Evolutionary conservation across 2,329 filamentous ascomycete genomes (phyloP).

Genomic region (Zymoseptoria tritici): DNA sequence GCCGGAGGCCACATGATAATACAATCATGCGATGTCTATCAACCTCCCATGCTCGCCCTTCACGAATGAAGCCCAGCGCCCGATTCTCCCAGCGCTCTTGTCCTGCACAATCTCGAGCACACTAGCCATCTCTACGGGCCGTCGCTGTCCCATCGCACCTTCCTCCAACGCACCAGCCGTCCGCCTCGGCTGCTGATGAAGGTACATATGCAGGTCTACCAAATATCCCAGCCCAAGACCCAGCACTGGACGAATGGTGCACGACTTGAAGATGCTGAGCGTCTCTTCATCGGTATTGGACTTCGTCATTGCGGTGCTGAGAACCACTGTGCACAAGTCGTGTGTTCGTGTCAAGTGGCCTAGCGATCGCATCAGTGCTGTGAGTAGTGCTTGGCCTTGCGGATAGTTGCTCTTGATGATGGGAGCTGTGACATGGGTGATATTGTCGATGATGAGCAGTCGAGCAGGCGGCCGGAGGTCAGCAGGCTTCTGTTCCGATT

Average conservation of each 20-base stretch:
- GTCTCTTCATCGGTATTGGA: slow-evolving; percentile 16
- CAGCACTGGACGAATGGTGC: slow-evolving; percentile 31
- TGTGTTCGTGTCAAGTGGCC: slow-evolving; percentile 32
- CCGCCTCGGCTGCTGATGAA: slow-evolving; percentile 30
- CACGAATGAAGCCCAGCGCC: slow-evolving; percentile 32
- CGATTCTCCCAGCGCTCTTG: slow-evolving; percentile 30
- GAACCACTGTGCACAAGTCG: slow-evolving; percentile 30
- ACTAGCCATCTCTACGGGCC: slow-evolving; percentile 22
- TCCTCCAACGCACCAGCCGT: slow-evolving; percentile 29
- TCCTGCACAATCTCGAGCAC: slow-evolving; percentile 41
- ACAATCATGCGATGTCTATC: slow-evolving; percentile 5
- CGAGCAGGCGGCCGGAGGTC: not conserved
- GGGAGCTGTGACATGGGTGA: slow-evolving; percentile 22
- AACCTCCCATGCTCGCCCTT: slow-evolving; percentile 15
- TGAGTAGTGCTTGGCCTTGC: slow-evolving; percentile 35
- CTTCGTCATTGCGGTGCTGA: slow-evolving; percentile 8
- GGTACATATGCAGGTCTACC: slow-evolving; percentile 36
- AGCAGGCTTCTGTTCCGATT: not conserved
- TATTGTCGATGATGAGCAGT: slow-evolving; percentile 24
- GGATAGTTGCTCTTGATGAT: slow-evolving; percentile 23
- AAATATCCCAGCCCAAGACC: slow-evolving; percentile 30
- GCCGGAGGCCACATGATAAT: no score
- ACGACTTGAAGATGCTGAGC: slow-evolving; percentile 37
- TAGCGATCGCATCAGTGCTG: slow-evolving; percentile 37
- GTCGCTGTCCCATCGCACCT: slow-evolving; percentile 14